Evolutionary conservation across 2,329 filamentous ascomycete genomes (phyloP).

Genomic region (Beauveria varroae): DNA sequence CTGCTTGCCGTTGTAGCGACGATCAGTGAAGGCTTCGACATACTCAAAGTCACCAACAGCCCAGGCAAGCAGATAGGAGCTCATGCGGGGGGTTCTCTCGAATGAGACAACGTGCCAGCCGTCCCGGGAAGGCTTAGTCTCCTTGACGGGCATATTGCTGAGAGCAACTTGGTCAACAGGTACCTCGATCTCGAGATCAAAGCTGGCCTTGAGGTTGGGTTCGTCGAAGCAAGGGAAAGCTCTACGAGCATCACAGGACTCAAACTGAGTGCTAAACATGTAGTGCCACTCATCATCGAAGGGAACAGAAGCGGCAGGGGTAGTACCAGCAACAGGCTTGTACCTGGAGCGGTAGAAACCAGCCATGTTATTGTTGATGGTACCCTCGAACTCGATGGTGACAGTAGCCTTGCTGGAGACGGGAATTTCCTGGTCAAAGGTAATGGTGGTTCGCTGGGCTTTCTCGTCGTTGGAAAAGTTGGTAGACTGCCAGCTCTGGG

Average conservation of each 20-base stretch:
- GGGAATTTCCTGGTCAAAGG: conserved; percentile 65
- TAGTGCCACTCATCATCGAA: conserved; percentile 59
- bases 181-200: conserved; percentile 88
- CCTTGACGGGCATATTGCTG: conserved; percentile 92
- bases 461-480: conserved; percentile 74
- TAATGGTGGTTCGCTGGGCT: conserved; percentile 74
- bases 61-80: conserved; percentile 86
- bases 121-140: conserved; percentile 47
- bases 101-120: conserved; percentile 72
- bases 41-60: conserved; percentile 96
- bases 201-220: conserved; percentile 92
- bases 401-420: conserved; percentile 59
- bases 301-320: conserved; percentile 69
- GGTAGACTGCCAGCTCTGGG: conserved; percentile 51
- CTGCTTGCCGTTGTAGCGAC: conserved; percentile 83
- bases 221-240: conserved; percentile 98
- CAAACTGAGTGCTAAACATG: conserved; percentile 95
- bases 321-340: conserved; percentile 56
- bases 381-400: conserved; percentile 67
- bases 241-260: conserved; percentile 87
- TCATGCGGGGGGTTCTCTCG: conserved; percentile 82
- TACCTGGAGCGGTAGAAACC: conserved; percentile 95
- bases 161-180: conserved; percentile 82
- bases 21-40: conserved; percentile 81
- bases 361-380: conserved; percentile 84